A percentile compares a stretch with the other conserved stretches of the same genome.
Evolutionary conservation across 108 stramenopile genomes (phyloP).

Genomic region (Aurantiochytrium sp.): DNA sequence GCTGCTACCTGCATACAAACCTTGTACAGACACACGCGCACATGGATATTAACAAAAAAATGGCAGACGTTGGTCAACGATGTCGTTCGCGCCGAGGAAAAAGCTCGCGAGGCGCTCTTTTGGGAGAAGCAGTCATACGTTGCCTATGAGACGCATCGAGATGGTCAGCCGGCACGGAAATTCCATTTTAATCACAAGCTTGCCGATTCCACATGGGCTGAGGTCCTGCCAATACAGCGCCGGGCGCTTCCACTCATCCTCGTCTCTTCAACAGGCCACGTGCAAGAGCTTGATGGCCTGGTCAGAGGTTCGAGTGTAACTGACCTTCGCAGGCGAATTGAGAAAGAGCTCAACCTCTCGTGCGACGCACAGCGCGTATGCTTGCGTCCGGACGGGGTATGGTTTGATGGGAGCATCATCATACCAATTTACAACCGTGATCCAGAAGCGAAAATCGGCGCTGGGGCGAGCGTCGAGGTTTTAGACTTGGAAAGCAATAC

Average conservation of each 20-base stretch:
- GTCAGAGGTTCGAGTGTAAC: background rate
- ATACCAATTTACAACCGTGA: background rate
- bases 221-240: background rate
- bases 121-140: background rate
- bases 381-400: background rate
- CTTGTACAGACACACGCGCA: background rate
- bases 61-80: background rate
- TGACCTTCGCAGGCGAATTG: background rate
- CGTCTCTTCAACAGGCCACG: background rate
- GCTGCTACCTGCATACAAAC: background rate
- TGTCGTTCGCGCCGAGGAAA: background rate
- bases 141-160: background rate
- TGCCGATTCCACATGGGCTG: background rate
- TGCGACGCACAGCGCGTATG: background rate
- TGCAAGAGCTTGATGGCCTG: background rate
- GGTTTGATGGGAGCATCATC: background rate
- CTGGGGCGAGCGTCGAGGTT: background rate
- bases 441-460: background rate
- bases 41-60: background rate
- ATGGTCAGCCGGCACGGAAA: background rate
- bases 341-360: background rate
- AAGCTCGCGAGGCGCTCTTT: background rate
- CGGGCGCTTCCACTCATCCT: background rate
- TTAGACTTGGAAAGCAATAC: too few species aligned
- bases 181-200: background rate